Evolutionary conservation across 768 basidiomycete species (phyloP).

Genomic region (Russula emetica): DNA sequence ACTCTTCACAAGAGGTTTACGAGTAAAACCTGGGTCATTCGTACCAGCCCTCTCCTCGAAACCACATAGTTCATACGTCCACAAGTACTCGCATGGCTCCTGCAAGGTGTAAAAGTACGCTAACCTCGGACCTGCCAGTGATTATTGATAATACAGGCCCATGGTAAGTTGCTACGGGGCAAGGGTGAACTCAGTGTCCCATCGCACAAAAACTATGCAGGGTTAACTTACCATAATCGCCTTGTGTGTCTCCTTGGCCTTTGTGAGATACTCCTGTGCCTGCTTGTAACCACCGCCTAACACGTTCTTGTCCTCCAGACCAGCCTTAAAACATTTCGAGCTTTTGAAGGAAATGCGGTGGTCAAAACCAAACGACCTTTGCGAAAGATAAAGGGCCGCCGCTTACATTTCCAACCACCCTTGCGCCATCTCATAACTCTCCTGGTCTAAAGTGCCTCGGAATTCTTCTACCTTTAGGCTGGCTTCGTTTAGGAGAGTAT

Average conservation of each 20-base stretch:
- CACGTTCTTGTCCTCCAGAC: constrained; percentile 5
- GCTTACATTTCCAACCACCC: constrained; percentile 8
- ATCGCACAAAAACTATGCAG: background rate
- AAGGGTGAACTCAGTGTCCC: background rate
- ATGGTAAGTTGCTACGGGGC: background rate
- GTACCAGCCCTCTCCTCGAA: background rate
- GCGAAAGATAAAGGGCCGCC: background rate
- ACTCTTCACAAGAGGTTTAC: background rate
- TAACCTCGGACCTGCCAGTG: background rate
- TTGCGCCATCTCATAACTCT: constrained; percentile 1
- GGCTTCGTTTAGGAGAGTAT: background rate
- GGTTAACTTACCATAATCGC: constrained; percentile 1
- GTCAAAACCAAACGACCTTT: background rate
- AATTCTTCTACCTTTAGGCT: background rate
- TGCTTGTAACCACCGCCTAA: background rate
- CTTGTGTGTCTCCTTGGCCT: constrained; percentile 9
- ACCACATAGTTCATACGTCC: background rate
- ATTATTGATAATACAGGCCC: background rate
- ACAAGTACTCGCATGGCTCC: background rate
- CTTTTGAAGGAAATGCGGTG: background rate
- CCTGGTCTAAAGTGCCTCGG: background rate
- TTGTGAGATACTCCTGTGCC: constrained; percentile 4
- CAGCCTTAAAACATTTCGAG: background rate
- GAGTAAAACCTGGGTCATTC: background rate
- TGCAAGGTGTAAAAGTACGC: background rate